phyloP scores from a whole-genome alignment of 2,329 filamentous ascomycete species.

The Fusarium sp. region DNA sequence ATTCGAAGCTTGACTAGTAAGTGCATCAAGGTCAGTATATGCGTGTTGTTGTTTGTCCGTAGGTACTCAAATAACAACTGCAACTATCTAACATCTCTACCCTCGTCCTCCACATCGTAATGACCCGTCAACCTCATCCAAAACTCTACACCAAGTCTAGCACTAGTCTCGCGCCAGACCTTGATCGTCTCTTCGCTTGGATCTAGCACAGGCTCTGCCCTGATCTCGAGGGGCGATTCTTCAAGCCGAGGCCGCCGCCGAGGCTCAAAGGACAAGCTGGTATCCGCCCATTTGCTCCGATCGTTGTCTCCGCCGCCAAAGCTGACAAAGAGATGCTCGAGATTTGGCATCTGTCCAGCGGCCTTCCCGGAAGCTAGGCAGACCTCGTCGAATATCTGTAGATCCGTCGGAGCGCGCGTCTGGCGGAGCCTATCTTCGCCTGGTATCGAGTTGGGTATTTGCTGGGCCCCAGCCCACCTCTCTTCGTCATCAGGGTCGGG shows the following conservation, averaged over 20 bases:
- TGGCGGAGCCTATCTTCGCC: neutral
- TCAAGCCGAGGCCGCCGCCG: neutral
- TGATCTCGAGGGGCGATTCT: neutral
- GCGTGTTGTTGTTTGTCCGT: neutral
- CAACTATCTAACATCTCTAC: neutral
- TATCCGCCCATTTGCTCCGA: neutral
- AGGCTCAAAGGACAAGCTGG: neutral
- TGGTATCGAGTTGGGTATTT: neutral
- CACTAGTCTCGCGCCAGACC: neutral
- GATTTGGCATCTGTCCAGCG: neutral
- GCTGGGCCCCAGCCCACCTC: neutral
- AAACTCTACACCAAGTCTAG: neutral
- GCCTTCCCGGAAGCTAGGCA: neutral
- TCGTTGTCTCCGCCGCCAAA: neutral
- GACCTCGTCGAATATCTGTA: neutral
- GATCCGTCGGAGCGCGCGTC: neutral
- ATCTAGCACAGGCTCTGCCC: neutral
- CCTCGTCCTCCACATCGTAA: neutral
- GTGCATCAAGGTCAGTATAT: neutral
- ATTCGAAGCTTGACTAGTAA: neutral
- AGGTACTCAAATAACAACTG: neutral
- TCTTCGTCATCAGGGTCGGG: neutral
- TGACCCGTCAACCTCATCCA: neutral
- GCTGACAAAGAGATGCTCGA: neutral
- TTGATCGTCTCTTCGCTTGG: neutral